Evolutionary conservation across 352 stramenopile genomes (phyloP).

Genomic region (Phytopythium ostracodes): DNA sequence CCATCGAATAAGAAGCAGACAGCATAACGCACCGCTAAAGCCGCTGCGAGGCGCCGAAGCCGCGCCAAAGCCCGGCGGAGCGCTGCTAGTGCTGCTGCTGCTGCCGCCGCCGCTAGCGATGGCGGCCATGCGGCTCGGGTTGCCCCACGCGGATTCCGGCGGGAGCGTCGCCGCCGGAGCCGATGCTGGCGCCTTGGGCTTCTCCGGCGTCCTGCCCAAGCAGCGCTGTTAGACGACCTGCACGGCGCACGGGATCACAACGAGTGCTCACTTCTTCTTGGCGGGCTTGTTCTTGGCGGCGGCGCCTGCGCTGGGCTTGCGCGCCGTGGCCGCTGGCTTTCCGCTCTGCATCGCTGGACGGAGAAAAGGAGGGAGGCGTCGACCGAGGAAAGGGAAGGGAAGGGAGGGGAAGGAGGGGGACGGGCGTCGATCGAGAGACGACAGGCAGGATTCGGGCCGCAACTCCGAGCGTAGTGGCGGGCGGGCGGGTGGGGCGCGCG

Average conservation of each 20-base stretch:
- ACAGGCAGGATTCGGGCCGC: not conserved
- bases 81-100: slow-evolving; percentile 9
- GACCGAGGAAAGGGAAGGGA: not conserved
- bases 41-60: slow-evolving; percentile 13
- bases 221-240: not conserved
- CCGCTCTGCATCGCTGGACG: slow-evolving; percentile 19
- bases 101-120: slow-evolving; percentile 10
- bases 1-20: not conserved
- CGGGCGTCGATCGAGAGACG: not conserved
- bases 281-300: slow-evolving; percentile 2
- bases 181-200: not conserved
- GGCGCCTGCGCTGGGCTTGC: slow-evolving; percentile 14
- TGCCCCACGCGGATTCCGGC: slow-evolving; percentile 4
- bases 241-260: too few species aligned
- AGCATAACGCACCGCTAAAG: slow-evolving; percentile 39
- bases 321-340: slow-evolving; percentile 11
- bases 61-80: slow-evolving; percentile 21
- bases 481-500: not conserved
- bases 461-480: not conserved
- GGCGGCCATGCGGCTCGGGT: slow-evolving; percentile 3
- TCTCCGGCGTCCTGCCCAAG: not conserved
- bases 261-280: slow-evolving; percentile 5
- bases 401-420: not conserved
- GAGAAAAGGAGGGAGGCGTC: not conserved
- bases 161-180: not conserved